Conservation (phyloP, 2,329 filamentous ascomycete genomes). For the Sporothrix curviconia region DNA sequence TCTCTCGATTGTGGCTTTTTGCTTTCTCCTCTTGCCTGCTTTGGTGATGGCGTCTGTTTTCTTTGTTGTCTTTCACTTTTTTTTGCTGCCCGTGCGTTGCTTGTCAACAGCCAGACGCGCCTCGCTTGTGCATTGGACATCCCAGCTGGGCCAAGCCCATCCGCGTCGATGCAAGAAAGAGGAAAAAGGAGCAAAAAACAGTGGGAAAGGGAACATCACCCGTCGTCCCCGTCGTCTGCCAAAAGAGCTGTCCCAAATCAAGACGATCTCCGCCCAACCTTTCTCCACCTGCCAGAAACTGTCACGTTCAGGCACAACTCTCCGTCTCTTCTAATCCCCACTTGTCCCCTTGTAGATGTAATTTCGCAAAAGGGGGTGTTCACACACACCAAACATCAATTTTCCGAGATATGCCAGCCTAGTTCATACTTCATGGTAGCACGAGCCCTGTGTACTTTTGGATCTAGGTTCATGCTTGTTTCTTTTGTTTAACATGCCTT, state of each 20-base stretch:
- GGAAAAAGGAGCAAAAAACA: too few species aligned
- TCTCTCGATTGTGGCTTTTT: neutral
- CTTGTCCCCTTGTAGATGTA: slow-evolving; percentile 6
- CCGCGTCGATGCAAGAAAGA: neutral
- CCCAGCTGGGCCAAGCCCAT: neutral
- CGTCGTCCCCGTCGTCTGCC: neutral
- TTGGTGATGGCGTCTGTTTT: neutral
- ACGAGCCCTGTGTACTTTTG: neutral
- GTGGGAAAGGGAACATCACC: too few species aligned
- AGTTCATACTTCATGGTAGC: neutral
- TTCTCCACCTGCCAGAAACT: neutral
- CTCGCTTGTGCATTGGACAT: neutral
- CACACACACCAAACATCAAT: neutral
- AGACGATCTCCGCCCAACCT: slow-evolving; percentile 1
- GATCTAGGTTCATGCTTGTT: neutral
- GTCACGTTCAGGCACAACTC: neutral
- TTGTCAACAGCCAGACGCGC: neutral
- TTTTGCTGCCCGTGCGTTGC: neutral
- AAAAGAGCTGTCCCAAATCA: neutral
- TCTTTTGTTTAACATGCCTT: neutral
- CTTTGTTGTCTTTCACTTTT: neutral
- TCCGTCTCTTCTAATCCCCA: neutral
- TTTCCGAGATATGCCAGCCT: neutral
- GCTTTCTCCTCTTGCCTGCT: neutral
- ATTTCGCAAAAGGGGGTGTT: slow-evolving; percentile 8